Evolutionary conservation across 2,329 filamentous ascomycete genomes (phyloP), one percentile per base, ranked within the genome.

Genomic region (Aspergillus niger): DNA sequence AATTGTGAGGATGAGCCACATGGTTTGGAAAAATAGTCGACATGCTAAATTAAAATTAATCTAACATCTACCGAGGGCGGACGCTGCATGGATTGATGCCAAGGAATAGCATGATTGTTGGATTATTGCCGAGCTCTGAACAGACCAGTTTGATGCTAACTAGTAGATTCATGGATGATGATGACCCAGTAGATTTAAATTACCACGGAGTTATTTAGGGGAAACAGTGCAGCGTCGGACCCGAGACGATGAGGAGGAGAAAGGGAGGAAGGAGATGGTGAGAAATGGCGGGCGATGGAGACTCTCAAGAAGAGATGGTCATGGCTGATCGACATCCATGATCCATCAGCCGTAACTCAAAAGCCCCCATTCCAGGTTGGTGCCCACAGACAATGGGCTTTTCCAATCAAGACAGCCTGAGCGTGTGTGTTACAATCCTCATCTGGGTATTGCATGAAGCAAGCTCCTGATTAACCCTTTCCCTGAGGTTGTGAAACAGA

Each of bases 41-140:
- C 43, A 24, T 49, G 44, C 44, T 49, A 49, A 49, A 44, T 44
- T 55, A 43, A 55, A 55, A 44, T 55, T 55, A 55, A 43, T 55
- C 52, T 44, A 41, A n/a, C 52, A 55, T 55, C 52, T 43, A 43
- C 52, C 39, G 52, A 20, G 7, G 39, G 22, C 10, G 24, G 24
- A 3, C 17, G 22, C 32, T 36, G 5, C 30, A 52, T 52, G 32
- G 26, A 38, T 44, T 24, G 41, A 44, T 44, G 41, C 41, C 44
- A 49, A 30, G 44, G 44, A 49, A 20, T 24, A n/a, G 44, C 7
- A 43, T 43, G 39, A 20, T 17, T 43, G 39, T 3, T 43, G n/a
- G 20, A 11, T 44, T 44, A 24, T 44, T 44, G 41, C 41, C 41
- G 41, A 17, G 32, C 32, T 36, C 32, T 36, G 32, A 36, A 36